These are phyloP conservation scores for Zizania latifolia DNA, from an alignment of 176 grass and related monocot species.

Conservation along the genomic window DNA sequence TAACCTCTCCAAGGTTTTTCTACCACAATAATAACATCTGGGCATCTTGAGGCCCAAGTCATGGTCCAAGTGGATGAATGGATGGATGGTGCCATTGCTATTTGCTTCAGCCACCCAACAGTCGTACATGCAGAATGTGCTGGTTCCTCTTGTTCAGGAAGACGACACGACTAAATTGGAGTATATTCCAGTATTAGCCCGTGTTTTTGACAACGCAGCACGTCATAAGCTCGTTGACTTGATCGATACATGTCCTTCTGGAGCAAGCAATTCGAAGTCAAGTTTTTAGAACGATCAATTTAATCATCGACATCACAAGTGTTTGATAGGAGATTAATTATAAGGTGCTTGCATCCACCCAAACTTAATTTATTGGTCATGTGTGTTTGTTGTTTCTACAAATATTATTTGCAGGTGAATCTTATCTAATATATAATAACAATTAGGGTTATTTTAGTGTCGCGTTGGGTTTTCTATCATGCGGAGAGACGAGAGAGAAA, in stretches of 20 bases:
- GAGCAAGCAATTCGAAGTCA: not conserved
- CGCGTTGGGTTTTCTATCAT: too few relatives aligned
- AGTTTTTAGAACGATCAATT: not conserved
- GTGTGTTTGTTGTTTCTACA: too few relatives aligned
- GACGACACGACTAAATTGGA: not conserved
- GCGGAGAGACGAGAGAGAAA: too few relatives aligned
- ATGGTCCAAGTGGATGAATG: slow-evolving; percentile 22
- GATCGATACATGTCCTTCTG: not conserved
- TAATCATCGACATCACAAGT: not conserved
- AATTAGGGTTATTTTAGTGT: too few relatives aligned
- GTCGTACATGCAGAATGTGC: not conserved
- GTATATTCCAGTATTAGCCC: not conserved
- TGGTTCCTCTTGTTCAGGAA: not conserved
- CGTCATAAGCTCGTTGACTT: not conserved
- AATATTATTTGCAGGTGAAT: not conserved
- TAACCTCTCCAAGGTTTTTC: slow-evolving; percentile 18
- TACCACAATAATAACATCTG: not conserved
- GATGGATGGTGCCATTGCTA: not conserved
- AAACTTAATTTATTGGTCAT: too few relatives aligned
- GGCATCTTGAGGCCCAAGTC: slow-evolving; percentile 25
- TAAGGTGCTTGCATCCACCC: not conserved
- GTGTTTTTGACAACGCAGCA: not conserved
- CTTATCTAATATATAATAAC: too few relatives aligned
- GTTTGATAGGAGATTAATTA: too few relatives aligned
- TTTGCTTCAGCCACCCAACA: slow-evolving; percentile 12